Percentiles rank a stretch among this genome's conserved stretches.
phyloP scores from a whole-genome alignment of 2,329 filamentous ascomycete genomes.

The Chalaropsis ovoidea region DNA sequence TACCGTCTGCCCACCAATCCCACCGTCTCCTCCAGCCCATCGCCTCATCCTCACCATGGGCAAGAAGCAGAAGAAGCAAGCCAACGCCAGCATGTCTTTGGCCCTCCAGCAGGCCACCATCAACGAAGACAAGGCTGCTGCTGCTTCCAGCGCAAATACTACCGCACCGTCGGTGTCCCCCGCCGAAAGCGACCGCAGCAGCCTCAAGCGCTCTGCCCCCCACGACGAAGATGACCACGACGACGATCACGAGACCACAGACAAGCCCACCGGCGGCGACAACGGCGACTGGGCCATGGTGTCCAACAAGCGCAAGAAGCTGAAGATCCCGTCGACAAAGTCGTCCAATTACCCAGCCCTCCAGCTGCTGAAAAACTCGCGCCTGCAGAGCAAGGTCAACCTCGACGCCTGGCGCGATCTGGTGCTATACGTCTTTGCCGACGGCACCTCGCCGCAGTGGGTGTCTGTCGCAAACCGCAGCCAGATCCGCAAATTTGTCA shows the following conservation, averaged over 20 bases:
- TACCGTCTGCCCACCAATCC: not conserved
- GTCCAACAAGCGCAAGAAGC: conserved; percentile 44
- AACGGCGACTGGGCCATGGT: conserved; percentile 48
- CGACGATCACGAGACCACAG: conserved; percentile 27
- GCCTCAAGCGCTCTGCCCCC: conserved; percentile 42
- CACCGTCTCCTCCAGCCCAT: not conserved
- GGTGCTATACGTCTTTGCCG: conserved; percentile 56
- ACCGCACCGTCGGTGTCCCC: conserved; percentile 11
- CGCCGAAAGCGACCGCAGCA: conserved; percentile 32
- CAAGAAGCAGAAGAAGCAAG: conserved; percentile 28
- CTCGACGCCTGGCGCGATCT: conserved; percentile 54
- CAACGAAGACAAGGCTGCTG: not conserved
- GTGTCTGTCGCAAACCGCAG: conserved; percentile 52
- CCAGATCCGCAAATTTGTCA: conserved; percentile 67
- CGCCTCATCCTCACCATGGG: conserved; percentile 24
- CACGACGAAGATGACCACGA: conserved; percentile 37
- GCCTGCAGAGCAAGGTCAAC: conserved; percentile 52
- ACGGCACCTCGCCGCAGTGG: conserved; percentile 56
- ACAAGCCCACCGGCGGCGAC: conserved; percentile 28
- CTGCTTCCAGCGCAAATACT: not conserved
- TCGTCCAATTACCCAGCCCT: conserved; percentile 51
- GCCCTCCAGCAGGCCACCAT: conserved; percentile 25
- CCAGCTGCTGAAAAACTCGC: conserved; percentile 46
- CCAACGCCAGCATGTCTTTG: conserved; percentile 24
- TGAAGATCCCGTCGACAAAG: conserved; percentile 49